Evolutionary conservation across 768 basidiomycete genomes (phyloP), one percentile per base, ranked within the genome.

Genomic region (Trametes cingulata): DNA sequence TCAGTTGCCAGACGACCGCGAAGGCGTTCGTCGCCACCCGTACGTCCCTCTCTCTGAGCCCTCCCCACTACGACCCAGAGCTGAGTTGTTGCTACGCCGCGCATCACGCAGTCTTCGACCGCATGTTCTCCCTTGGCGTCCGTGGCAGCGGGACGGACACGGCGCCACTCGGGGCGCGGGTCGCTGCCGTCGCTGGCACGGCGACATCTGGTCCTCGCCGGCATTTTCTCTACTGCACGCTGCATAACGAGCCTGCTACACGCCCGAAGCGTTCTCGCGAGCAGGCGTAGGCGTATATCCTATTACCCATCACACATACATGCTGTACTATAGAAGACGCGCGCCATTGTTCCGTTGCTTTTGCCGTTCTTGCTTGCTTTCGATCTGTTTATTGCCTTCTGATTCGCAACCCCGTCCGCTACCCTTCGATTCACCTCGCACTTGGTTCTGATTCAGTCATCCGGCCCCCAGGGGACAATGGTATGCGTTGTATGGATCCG

Each of bases 11-110:
- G 70, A 87, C 84, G 9, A 90, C 88, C 50, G 95, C 95, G 6
- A 94, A 93, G 67, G 86, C 90, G 1, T 98, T 95, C 71, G 85
- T 89, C 33, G 91, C 91, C 8, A 91, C 91, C 27, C 76, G 94
- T 95, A 40, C 29, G 52, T 56, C 19, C 46, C 19, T 9, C 40
- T 19, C 49, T 17, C 24, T 3, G 29, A 33, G 19, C 25, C 37
- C 9, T 43, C 2, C 3, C 12, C 14, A 13, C 52, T 56, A 12
- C 20, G 37, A 45, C 10, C n/a, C 10, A 53, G 37, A 6, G 40
- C 15, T 55, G 29, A 39, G 42, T 62, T n/a, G n/a, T n/a, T n/a
- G n/a, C n/a, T 56, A 47, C 63, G 33, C 17, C 42, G 35, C 19
- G 3, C 9, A 7, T 47, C 19, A 1, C 20, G 10, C 63, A 94